Base-by-base conservation (phyloP, 23 red algal species). In the Gracilariopsis chorda region DNA sequence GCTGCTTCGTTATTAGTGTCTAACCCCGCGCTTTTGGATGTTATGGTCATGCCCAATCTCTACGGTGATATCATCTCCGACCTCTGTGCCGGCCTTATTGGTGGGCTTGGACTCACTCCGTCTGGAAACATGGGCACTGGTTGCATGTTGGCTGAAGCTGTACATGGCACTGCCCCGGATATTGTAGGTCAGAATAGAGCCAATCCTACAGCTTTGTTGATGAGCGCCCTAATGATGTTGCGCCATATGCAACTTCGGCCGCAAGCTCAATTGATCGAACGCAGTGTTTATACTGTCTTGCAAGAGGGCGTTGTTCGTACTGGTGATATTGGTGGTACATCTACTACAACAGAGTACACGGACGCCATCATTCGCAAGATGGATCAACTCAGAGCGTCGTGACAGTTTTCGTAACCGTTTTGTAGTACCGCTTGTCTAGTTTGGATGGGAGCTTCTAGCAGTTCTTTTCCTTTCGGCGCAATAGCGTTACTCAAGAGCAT, bases 41-140 rank as follows among this genome's bases (percentile, higher is more conserved):
- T 99, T 6, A 94, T 99, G 90, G 93, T 99, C 27, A 93, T 99
- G 93, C 93, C 97, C 28, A 99, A 99, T 69, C 61, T 99, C 32
- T 96, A 96, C 80, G 97, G 97, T 45, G 93, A 99, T 80, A 99
- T 99, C 24, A 84, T 99, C 6, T 91, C 89, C 72, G 93, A 95
- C 52, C 88, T 99, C n/a, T 95, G 92, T 56, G 93, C 97, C 32
- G 93, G 97, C 24, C 93, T 99, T 27, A 95, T 95, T 51, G 97
- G 97, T 43, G 97, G 97, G 24, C 83, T 95, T 30, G 97, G 97
- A 47, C 81, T 99, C 20, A 95, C 93, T 3, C 93, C 97, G 4
- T 90, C 82, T 11, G 77, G 83, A 53, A 99, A 99, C 84, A 99
- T 95, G 84, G 97, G 97, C 30, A 56, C 80, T 0, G 48, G 32